Percentiles rank a stretch among this genome's conserved stretches.
phyloP scores from a whole-genome alignment of 306 rosid species.

The Rosa rugosa region DNA sequence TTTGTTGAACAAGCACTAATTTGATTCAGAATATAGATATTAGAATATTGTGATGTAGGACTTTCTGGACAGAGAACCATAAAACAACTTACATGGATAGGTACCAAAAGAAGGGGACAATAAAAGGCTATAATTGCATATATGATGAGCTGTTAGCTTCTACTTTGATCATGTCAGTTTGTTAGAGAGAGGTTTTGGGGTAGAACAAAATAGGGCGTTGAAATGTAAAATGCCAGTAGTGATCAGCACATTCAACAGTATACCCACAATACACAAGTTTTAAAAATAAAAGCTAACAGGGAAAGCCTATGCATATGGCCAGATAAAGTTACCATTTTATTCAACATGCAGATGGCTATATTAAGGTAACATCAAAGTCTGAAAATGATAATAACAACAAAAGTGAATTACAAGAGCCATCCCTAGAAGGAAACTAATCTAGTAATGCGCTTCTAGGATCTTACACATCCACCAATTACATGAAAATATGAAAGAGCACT shows the following conservation, averaged over 20 bases:
- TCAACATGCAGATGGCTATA: too few species aligned
- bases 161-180: not conserved
- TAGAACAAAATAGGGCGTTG: too few species aligned
- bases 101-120: not conserved
- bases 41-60: not conserved
- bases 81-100: slow-evolving; percentile 23
- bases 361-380: too few species aligned
- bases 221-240: too few species aligned
- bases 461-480: too few species aligned
- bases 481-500: too few species aligned
- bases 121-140: not conserved
- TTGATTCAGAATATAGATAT: not conserved
- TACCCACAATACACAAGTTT: not conserved
- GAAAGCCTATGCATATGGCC: not conserved
- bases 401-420: too few species aligned
- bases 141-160: not conserved
- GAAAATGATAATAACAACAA: too few species aligned
- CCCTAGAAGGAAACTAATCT: too few species aligned
- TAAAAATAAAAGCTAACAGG: not conserved
- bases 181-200: not conserved
- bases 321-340: too few species aligned
- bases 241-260: not conserved
- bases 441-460: too few species aligned
- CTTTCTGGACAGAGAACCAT: not conserved
- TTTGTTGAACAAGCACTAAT: slow-evolving; percentile 8